These are phyloP conservation scores for Taphrina pruni DNA, from an alignment of 1,139 yeast genomes.

Conservation along the genomic window DNA sequence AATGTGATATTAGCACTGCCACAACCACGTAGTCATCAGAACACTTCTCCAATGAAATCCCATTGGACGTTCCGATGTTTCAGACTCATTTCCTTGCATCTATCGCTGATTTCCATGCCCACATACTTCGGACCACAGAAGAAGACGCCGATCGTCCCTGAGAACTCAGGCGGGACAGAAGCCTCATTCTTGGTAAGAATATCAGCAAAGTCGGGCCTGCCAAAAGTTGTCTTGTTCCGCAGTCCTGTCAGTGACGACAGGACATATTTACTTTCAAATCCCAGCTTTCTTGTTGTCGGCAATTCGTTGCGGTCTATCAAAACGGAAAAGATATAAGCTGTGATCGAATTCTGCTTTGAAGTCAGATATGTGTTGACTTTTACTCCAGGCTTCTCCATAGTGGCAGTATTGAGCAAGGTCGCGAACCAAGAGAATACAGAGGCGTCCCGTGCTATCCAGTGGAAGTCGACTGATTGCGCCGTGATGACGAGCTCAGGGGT, in stretches of 20 bases:
- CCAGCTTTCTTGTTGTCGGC: not conserved
- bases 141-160: constrained; percentile 28
- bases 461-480: constrained; percentile 17
- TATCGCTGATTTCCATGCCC: constrained; percentile 24
- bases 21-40: not conserved
- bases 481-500: not conserved
- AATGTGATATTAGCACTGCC: not conserved
- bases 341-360: not conserved
- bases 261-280: not conserved
- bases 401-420: constrained; percentile 13
- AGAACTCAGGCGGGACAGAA: not conserved
- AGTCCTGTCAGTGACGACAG: constrained; percentile 24
- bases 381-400: not conserved
- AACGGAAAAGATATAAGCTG: not conserved
- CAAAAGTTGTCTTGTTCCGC: constrained; percentile 22
- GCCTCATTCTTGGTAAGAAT: constrained; percentile 5
- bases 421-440: constrained; percentile 20
- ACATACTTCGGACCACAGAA: constrained; percentile 30
- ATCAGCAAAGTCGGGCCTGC: constrained; percentile 26
- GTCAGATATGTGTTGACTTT: constrained; percentile 23
- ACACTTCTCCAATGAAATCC: constrained; percentile 16
- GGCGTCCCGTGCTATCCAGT: constrained; percentile 32
- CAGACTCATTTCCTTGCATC: constrained; percentile 25
- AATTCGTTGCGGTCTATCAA: not conserved
- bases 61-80: constrained; percentile 4